Conservation (phyloP, 305 asterid genomes). For the Vinca major region DNA sequence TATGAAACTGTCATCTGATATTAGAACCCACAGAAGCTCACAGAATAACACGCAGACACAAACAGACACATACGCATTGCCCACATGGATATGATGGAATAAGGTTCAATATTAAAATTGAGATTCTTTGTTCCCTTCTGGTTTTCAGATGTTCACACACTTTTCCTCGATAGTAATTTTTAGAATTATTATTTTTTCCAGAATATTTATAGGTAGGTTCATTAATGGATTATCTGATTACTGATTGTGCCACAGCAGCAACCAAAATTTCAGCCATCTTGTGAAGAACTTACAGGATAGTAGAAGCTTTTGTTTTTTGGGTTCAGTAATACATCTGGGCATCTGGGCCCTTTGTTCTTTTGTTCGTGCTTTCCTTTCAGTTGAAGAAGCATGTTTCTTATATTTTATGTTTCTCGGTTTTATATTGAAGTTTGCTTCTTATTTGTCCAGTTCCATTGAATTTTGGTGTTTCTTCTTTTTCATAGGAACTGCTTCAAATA, state of each 20-base stretch:
- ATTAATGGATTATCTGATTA: neutral
- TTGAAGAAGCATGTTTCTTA: neutral
- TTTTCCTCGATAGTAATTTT: neutral
- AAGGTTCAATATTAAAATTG: neutral
- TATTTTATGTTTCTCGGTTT: neutral
- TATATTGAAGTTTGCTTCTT: neutral
- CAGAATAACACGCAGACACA: neutral
- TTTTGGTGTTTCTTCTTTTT: conserved; percentile 13
- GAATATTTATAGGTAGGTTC: neutral
- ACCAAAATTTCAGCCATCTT: neutral
- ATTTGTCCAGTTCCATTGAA: neutral
- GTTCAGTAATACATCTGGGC: neutral
- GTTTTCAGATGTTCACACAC: neutral
- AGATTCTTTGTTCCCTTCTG: neutral
- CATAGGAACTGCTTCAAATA: conserved; percentile 94
- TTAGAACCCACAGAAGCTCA: neutral
- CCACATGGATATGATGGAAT: neutral
- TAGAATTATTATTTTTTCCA: too few species aligned
- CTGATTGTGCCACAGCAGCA: neutral
- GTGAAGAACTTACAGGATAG: neutral
- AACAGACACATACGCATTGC: neutral
- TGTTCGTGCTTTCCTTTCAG: neutral
- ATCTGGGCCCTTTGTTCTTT: neutral
- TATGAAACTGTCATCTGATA: neutral
- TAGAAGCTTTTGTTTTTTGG: neutral